Evolutionary conservation across 176 grass and related monocot species (phyloP).

Genomic region (Rhipidocladum racemiflorum): DNA sequence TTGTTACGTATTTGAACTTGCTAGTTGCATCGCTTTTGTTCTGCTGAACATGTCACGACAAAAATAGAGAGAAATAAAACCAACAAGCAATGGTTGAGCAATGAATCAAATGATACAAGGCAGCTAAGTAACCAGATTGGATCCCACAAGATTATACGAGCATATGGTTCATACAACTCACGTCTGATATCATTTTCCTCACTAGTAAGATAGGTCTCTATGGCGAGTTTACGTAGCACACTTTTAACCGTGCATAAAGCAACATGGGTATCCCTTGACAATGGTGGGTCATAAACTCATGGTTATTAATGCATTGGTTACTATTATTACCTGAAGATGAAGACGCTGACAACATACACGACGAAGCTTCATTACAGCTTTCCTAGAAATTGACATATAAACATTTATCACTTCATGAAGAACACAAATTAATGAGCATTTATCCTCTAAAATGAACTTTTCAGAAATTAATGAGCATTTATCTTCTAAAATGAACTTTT

Average conservation of each 20-base stretch:
- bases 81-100: neutral
- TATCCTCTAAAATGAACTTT: no score
- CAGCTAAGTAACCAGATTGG: no score
- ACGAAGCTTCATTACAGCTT: constrained; percentile 28
- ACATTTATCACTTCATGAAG: neutral
- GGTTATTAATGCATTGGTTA: neutral
- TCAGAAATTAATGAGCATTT: neutral
- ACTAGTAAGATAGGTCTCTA: no score
- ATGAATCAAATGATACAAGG: neutral
- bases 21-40: neutral
- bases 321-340: constrained; percentile 35
- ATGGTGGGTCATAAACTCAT: neutral
- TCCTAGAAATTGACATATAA: constrained; percentile 34
- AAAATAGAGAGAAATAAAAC: no score
- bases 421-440: no score
- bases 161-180: no score
- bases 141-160: no score
- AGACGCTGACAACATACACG: neutral
- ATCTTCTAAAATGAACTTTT: neutral
- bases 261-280: neutral
- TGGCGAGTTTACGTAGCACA: neutral
- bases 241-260: neutral
- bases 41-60: neutral
- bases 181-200: no score
- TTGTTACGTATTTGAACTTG: no score